These are phyloP conservation scores for Trypanosoma mega DNA, from an alignment of 208 protist genomes.

Conservation along the genomic window DNA sequence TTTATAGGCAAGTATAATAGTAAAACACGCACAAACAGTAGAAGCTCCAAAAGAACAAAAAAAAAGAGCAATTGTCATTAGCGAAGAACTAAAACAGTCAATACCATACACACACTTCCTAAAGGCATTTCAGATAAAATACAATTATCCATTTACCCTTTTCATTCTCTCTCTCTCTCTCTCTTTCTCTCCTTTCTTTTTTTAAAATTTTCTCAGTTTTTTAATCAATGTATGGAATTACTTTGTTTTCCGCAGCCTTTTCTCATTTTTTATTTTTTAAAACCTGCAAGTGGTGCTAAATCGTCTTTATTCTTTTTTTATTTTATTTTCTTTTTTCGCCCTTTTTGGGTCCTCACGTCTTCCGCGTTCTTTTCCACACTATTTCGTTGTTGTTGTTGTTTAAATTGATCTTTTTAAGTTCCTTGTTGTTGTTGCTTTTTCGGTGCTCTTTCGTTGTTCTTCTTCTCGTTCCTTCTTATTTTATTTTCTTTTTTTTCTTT, in stretches of 20 bases:
- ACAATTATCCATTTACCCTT: not conserved
- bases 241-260: not conserved
- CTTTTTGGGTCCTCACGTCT: too few species aligned
- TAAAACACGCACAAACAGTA: too few species aligned
- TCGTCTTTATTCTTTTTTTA: slow-evolving; percentile 15
- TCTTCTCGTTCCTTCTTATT: not conserved
- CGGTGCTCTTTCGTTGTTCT: too few species aligned
- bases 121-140: too few species aligned
- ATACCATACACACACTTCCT: too few species aligned
- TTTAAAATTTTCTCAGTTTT: not conserved
- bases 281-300: too few species aligned
- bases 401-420: not conserved
- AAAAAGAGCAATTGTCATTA: too few species aligned
- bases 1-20: too few species aligned
- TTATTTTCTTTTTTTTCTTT: slow-evolving; percentile 10
- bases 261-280: slow-evolving; percentile 5
- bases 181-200: not conserved
- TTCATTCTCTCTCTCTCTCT: not conserved
- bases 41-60: too few species aligned
- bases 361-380: too few species aligned
- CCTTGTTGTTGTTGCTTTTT: not conserved
- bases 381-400: slow-evolving; percentile 16
- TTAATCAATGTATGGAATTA: not conserved
- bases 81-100: too few species aligned
- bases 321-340: slow-evolving; percentile 16